These are phyloP conservation scores for Silene noctiflora DNA, from an alignment of 179 eudicot species.

Conservation along the genomic window DNA sequence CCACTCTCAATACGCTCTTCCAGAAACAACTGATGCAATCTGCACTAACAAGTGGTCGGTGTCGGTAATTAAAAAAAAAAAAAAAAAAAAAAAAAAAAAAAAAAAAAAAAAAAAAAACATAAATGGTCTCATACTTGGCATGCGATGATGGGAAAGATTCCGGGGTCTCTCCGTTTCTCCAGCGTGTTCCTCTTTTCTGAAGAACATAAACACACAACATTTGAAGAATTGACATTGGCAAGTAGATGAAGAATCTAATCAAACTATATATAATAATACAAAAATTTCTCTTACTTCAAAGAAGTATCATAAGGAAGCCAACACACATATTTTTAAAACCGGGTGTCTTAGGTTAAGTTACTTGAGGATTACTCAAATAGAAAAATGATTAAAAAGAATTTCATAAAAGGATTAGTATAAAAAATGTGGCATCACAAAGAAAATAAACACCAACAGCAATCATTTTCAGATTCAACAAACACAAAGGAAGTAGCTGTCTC, in stretches of 20 bases:
- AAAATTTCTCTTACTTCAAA: neutral
- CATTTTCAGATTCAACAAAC: neutral
- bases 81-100: too few relatives aligned
- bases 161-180: slow-evolving; percentile 80
- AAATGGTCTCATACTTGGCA: slow-evolving; percentile 64
- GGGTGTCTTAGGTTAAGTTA: neutral
- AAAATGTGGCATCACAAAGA: neutral
- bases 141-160: slow-evolving; percentile 63
- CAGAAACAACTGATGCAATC: slow-evolving; percentile 83
- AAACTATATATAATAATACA: neutral
- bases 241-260: neutral
- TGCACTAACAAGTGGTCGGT: slow-evolving; percentile 32
- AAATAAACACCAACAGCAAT: neutral
- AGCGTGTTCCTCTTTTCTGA: slow-evolving; percentile 82
- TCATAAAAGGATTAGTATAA: neutral
- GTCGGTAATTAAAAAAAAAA: slow-evolving; percentile 8
- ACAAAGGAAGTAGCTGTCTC: slow-evolving; percentile 1
- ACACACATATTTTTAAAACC: slow-evolving; percentile 2
- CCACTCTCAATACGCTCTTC: slow-evolving; percentile 82
- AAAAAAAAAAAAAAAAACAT: neutral
- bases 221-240: neutral
- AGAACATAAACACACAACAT: slow-evolving; percentile 21
- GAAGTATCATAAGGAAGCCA: neutral
- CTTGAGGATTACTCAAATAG: neutral
- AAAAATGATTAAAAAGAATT: neutral